These are phyloP conservation scores for Hymenoscyphus occultus DNA, from an alignment of 2,329 filamentous ascomycete species.

Conservation along the genomic window DNA sequence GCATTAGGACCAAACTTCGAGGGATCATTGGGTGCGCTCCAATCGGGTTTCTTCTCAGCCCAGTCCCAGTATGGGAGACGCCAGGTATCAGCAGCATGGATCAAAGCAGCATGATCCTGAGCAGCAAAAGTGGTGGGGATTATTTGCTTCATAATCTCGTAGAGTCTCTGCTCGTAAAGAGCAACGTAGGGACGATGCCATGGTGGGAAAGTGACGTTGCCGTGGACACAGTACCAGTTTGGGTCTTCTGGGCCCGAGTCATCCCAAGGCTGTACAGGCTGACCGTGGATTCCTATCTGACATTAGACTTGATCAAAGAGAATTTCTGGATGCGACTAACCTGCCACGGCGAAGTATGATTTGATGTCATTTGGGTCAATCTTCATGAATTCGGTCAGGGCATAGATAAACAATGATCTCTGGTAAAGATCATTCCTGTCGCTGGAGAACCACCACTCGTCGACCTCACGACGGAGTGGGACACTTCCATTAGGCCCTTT, in stretches of 20 bases:
- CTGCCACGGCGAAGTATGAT: slow-evolving; percentile 22
- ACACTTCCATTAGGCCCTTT: slow-evolving; percentile 17
- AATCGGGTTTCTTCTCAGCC: slow-evolving; percentile 37
- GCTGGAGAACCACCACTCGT: slow-evolving; percentile 22
- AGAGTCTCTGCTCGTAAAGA: slow-evolving; percentile 49
- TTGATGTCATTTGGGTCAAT: slow-evolving; percentile 18
- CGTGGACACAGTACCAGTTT: slow-evolving; percentile 73
- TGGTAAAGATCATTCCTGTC: slow-evolving; percentile 20
- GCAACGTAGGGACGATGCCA: slow-evolving; percentile 56
- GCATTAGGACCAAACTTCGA: slow-evolving; percentile 18
- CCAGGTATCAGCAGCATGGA: slow-evolving; percentile 38
- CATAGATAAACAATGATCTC: slow-evolving; percentile 22
- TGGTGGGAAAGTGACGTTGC: slow-evolving; percentile 47
- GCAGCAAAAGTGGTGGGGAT: slow-evolving; percentile 19
- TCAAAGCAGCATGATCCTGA: slow-evolving; percentile 16
- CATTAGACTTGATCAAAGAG: neutral
- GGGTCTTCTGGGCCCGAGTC: slow-evolving; percentile 9
- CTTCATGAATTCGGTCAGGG: slow-evolving; percentile 17
- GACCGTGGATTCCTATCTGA: slow-evolving; percentile 19
- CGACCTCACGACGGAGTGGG: slow-evolving; percentile 22
- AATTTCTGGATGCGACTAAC: slow-evolving; percentile 2
- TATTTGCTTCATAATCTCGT: slow-evolving; percentile 21
- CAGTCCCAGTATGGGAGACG: slow-evolving; percentile 48
- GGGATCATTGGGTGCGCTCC: slow-evolving; percentile 14
- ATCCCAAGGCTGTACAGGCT: slow-evolving; percentile 20